Conservation (phyloP, 306 rosid genomes). For the Lupinus albus region DNA sequence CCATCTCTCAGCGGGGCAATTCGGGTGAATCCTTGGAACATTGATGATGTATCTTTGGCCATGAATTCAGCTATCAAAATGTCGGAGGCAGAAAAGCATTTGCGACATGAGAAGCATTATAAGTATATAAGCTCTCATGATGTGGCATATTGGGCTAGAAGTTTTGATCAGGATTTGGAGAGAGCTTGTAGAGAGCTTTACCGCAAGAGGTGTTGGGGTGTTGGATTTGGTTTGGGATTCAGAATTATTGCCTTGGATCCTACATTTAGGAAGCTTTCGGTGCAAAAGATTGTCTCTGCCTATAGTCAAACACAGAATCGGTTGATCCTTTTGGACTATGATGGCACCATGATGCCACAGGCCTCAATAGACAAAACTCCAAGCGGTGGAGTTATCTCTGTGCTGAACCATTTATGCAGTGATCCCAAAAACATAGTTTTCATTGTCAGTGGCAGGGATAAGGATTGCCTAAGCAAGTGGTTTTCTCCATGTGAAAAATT, state of each 20-base stretch:
- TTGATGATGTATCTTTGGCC: slow-evolving; percentile 62
- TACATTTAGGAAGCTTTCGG: slow-evolving; percentile 59
- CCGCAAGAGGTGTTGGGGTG: slow-evolving; percentile 56
- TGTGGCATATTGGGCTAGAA: slow-evolving; percentile 69
- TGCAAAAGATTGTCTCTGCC: slow-evolving; percentile 43
- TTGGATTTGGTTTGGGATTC: slow-evolving; percentile 63
- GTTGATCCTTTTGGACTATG: slow-evolving; percentile 76
- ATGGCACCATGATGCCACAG: slow-evolving; percentile 74
- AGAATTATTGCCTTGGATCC: slow-evolving; percentile 69
- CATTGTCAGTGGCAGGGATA: slow-evolving; percentile 78
- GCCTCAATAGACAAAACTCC: slow-evolving; percentile 55
- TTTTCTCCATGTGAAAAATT: slow-evolving; percentile 62
- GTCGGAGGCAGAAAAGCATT: slow-evolving; percentile 53
- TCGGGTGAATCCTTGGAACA: slow-evolving; percentile 77
- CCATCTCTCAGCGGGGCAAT: slow-evolving; percentile 81
- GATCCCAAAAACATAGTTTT: slow-evolving; percentile 71
- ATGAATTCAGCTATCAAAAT: slow-evolving; percentile 57
- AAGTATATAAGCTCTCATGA: slow-evolving; percentile 79
- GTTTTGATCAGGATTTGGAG: slow-evolving; percentile 76
- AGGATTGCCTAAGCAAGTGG: slow-evolving; percentile 61
- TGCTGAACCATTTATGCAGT: slow-evolving; percentile 59
- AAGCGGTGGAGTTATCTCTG: slow-evolving; percentile 51
- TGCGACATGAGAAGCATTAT: slow-evolving; percentile 75
- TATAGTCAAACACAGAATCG: slow-evolving; percentile 53
- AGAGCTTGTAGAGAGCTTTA: slow-evolving; percentile 65